phyloP scores from a whole-genome alignment of 805 yeast genomes.

The Brettanomyces anomalus region DNA sequence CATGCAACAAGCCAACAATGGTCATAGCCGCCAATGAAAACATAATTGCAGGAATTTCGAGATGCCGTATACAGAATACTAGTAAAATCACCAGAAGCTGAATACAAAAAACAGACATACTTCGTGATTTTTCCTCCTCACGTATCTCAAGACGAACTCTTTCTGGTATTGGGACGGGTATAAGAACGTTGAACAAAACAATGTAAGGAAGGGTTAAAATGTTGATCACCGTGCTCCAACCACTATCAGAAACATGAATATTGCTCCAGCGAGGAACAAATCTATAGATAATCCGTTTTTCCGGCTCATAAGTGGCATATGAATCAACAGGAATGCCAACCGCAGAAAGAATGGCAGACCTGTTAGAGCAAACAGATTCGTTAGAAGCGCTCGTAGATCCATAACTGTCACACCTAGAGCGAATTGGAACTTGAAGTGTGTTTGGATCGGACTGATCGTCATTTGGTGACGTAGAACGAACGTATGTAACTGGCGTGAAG shows the following conservation, averaged over 20 bases:
- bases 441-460: background rate
- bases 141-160: slow-evolving; percentile 12
- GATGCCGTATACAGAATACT: slow-evolving; percentile 1
- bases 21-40: background rate
- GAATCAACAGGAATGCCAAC: background rate
- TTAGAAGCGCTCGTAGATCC: background rate
- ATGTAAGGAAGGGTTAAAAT: slow-evolving; percentile 19
- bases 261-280: slow-evolving; percentile 1
- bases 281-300: background rate
- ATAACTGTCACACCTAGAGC: background rate
- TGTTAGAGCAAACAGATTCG: background rate
- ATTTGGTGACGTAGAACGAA: background rate
- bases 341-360: slow-evolving; percentile 2
- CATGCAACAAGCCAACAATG: background rate
- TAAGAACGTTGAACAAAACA: slow-evolving; percentile 14
- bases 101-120: slow-evolving; percentile 17
- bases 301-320: background rate
- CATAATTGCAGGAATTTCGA: background rate
- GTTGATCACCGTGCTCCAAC: slow-evolving; percentile 17
- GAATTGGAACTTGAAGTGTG: background rate
- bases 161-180: slow-evolving; percentile 21
- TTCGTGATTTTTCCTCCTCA: slow-evolving; percentile 3
- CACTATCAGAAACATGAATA: slow-evolving; percentile 3
- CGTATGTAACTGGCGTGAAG: background rate
- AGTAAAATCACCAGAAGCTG: slow-evolving; percentile 21